Evolutionary conservation across 1,284 basidiomycete genomes (phyloP).

Genomic region (Malassezia sp.): DNA sequence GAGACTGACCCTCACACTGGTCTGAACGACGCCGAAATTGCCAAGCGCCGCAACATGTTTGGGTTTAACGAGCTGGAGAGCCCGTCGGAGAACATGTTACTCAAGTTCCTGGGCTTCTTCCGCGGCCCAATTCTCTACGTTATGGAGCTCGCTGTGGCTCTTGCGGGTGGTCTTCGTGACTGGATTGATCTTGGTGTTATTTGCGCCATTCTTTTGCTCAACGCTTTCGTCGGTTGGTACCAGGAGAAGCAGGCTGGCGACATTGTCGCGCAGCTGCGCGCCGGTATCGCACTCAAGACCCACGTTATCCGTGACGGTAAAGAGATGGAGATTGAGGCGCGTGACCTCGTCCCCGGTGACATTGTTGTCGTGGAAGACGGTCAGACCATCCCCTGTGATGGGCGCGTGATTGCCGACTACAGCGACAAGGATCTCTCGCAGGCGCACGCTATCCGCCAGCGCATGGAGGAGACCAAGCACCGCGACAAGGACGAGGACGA

Average conservation of each 20-base stretch:
- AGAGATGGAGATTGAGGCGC: slow-evolving; percentile 52
- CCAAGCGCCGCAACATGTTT: slow-evolving; percentile 42
- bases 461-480: slow-evolving; percentile 37
- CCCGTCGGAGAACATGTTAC: slow-evolving; percentile 49
- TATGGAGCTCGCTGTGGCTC: slow-evolving; percentile 48
- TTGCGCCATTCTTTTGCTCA: slow-evolving; percentile 47
- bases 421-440: slow-evolving; percentile 45
- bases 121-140: slow-evolving; percentile 48
- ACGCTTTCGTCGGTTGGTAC: slow-evolving; percentile 55
- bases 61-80: slow-evolving; percentile 48
- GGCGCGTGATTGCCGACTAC: slow-evolving; percentile 51
- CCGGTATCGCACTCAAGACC: slow-evolving; percentile 52
- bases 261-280: slow-evolving; percentile 54
- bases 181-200: slow-evolving; percentile 54
- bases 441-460: slow-evolving; percentile 42
- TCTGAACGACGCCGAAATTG: slow-evolving; percentile 48
- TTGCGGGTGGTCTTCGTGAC: slow-evolving; percentile 48
- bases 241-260: slow-evolving; percentile 53
- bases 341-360: slow-evolving; percentile 54
- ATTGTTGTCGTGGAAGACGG: slow-evolving; percentile 51
- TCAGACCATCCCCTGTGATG: slow-evolving; percentile 53
- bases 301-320: slow-evolving; percentile 50
- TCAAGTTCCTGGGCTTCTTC: slow-evolving; percentile 51
- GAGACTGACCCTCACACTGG: slow-evolving; percentile 51
- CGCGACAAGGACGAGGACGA: slow-evolving; percentile 40